Conservation (phyloP, 208 protist species). For the Trichomonas tenax region DNA sequence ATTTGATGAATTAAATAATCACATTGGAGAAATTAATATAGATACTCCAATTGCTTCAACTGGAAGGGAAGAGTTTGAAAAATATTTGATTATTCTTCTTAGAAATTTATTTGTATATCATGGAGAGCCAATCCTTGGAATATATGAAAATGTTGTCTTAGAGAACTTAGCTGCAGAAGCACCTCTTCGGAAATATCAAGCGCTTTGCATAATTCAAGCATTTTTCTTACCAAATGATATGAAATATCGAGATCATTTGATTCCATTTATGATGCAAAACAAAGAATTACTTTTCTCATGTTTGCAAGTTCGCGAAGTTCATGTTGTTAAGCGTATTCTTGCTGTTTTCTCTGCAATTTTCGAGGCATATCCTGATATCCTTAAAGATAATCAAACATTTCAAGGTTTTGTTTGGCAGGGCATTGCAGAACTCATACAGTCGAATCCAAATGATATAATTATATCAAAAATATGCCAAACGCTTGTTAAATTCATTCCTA, state of each 20-base stretch:
- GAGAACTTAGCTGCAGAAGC: background rate
- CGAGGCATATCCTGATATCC: background rate
- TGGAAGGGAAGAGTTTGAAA: background rate
- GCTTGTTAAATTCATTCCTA: background rate
- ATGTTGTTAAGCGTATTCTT: background rate
- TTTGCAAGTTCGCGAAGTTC: background rate
- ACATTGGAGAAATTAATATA: background rate
- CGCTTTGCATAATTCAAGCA: background rate
- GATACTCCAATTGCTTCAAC: background rate
- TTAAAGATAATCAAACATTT: background rate
- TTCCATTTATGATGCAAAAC: background rate
- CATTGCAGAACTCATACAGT: background rate
- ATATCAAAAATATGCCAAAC: background rate
- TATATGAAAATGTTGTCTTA: background rate
- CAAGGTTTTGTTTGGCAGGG: background rate
- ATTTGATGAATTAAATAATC: background rate
- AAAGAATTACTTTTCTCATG: background rate
- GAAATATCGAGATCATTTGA: background rate
- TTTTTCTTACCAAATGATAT: background rate
- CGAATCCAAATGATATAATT: background rate
- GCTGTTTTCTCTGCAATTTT: background rate
- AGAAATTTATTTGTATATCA: background rate
- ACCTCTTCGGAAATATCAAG: background rate
- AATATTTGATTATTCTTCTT: background rate
- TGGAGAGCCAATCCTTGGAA: background rate